phyloP scores from a whole-genome alignment of 768 basidiomycete genomes.

The Brasilioporus rufonigricans region DNA sequence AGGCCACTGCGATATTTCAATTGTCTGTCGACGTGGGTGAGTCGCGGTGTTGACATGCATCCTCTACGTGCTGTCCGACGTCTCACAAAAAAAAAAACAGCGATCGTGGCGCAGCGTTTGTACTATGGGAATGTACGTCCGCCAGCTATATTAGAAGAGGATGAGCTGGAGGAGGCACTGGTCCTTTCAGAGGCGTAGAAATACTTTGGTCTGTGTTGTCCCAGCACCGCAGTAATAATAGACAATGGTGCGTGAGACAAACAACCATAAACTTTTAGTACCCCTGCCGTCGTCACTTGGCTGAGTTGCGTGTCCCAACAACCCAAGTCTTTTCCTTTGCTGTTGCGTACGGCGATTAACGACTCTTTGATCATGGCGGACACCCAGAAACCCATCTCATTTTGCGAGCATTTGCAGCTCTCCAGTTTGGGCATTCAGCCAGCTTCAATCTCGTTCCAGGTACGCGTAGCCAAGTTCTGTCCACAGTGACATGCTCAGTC shows the following conservation, averaged over 20 bases:
- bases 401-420: slow-evolving; percentile 91
- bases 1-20: slow-evolving; percentile 81
- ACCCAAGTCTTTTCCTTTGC: slow-evolving; percentile 19
- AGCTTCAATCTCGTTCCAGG: slow-evolving; percentile 96
- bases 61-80: slow-evolving; percentile 8
- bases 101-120: slow-evolving; percentile 71
- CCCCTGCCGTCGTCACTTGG: slow-evolving; percentile 13
- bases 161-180: slow-evolving; percentile 72
- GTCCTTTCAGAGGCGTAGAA: slow-evolving; percentile 59
- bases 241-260: slow-evolving; percentile 25
- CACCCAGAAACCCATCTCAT: slow-evolving; percentile 71
- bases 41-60: slow-evolving; percentile 26
- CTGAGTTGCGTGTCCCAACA: slow-evolving; percentile 19
- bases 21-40: slow-evolving; percentile 73
- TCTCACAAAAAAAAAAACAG: slow-evolving; percentile 37
- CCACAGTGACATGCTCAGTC: slow-evolving; percentile 15
- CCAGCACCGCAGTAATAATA: not conserved
- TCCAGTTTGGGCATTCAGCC: slow-evolving; percentile 96
- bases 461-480: slow-evolving; percentile 41
- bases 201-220: not conserved
- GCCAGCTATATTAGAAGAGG: slow-evolving; percentile 47
- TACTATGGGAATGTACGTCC: slow-evolving; percentile 72
- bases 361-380: slow-evolving; percentile 29
- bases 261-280: slow-evolving; percentile 30
- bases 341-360: slow-evolving; percentile 15